Evolutionary conservation across 768 basidiomycete genomes (phyloP).

Genomic region (Hysterangium stoloniferum): DNA sequence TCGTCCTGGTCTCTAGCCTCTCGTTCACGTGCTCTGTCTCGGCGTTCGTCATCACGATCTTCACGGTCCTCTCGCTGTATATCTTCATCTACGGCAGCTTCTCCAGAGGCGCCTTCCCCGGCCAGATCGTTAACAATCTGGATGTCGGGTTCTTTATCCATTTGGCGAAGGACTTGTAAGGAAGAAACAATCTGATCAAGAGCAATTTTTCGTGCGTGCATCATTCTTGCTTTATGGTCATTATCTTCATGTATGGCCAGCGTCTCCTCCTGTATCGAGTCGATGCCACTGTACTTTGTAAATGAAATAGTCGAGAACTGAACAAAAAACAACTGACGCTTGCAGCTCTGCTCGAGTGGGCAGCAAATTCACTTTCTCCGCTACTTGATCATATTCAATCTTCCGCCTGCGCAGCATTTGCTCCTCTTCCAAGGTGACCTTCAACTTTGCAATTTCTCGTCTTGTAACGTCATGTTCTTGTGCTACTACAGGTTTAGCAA

Average conservation of each 20-base stretch:
- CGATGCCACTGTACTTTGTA: constrained; percentile 45
- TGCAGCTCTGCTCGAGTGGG: constrained; percentile 72
- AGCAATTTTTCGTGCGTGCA: constrained; percentile 61
- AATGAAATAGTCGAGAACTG: not conserved
- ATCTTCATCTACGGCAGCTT: constrained; percentile 5
- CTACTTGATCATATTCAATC: constrained; percentile 80
- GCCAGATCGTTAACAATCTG: constrained; percentile 26
- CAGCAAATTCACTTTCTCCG: constrained; percentile 74
- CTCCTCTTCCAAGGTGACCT: constrained; percentile 67
- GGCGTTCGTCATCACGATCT: constrained; percentile 19
- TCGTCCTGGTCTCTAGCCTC: constrained; percentile 38
- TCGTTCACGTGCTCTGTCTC: constrained; percentile 28
- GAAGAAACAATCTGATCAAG: constrained; percentile 59
- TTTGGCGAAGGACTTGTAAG: constrained; percentile 50
- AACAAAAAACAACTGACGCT: constrained; percentile 44
- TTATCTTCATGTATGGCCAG: constrained; percentile 65
- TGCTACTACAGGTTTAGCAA: constrained; percentile 33
- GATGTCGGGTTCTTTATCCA: constrained; percentile 59
- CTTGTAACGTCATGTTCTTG: constrained; percentile 61
- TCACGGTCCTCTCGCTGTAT: not conserved
- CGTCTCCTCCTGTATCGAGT: constrained; percentile 71
- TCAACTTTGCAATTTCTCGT: constrained; percentile 71
- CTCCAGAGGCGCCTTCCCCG: constrained; percentile 2
- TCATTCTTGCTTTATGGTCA: constrained; percentile 58
- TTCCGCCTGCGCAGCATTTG: constrained; percentile 69